Evolutionary conservation across 768 basidiomycete genomes (phyloP).

Genomic region (Termitomyces sp.): DNA sequence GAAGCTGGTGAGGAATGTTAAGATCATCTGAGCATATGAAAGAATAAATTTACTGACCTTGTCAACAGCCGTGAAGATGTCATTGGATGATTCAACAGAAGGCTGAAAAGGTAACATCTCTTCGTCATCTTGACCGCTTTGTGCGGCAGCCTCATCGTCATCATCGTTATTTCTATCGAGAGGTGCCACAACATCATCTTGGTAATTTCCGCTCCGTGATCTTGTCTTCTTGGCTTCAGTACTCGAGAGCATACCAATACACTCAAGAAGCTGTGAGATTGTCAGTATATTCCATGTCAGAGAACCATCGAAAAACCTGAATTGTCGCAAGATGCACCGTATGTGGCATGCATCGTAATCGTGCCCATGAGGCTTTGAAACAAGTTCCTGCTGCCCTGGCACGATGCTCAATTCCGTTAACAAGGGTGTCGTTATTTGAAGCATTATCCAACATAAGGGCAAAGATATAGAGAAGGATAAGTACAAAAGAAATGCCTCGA

Average conservation of each 20-base stretch:
- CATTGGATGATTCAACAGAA: background rate
- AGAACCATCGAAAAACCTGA: background rate
- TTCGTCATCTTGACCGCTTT: background rate
- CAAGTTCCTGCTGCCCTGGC: background rate
- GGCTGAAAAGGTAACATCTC: background rate
- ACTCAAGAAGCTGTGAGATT: slow-evolving; percentile 27
- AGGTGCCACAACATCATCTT: slow-evolving; percentile 17
- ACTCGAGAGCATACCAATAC: slow-evolving; percentile 23
- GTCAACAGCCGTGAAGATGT: slow-evolving; percentile 4
- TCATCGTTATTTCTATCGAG: slow-evolving; percentile 1
- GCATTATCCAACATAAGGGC: slow-evolving; percentile 2
- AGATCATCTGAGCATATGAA: background rate
- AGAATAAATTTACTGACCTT: slow-evolving; percentile 2
- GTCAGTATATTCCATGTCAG: background rate
- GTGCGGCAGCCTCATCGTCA: background rate
- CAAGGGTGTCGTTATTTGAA: slow-evolving; percentile 9
- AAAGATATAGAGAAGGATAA: background rate
- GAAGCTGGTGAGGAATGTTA: slow-evolving; percentile 19
- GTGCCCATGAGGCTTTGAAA: slow-evolving; percentile 3
- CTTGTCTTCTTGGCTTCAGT: slow-evolving; percentile 17
- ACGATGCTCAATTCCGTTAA: slow-evolving; percentile 5
- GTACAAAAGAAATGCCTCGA: background rate
- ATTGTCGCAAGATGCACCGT: slow-evolving; percentile 6
- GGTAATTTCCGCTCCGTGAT: slow-evolving; percentile 17
- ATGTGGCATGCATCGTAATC: slow-evolving; percentile 7